These are phyloP conservation scores for Croton setiger DNA, from an alignment of 441 rosid species.

Conservation along the genomic window DNA sequence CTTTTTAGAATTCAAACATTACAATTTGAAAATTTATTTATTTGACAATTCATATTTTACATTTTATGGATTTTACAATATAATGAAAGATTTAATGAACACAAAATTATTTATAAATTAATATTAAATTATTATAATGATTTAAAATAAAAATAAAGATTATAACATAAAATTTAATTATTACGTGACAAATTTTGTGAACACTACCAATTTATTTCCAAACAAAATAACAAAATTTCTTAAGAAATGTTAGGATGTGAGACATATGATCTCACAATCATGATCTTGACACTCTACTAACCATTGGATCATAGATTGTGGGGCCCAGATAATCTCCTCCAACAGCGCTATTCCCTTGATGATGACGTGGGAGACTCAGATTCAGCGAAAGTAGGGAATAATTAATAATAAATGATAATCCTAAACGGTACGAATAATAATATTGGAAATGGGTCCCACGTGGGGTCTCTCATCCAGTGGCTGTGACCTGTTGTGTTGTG, in stretches of 20 bases:
- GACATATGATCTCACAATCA: not conserved
- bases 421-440: not conserved
- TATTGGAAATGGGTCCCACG: constrained; percentile 2
- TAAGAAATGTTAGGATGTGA: too few species aligned
- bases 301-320: not conserved
- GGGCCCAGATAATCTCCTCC: not conserved
- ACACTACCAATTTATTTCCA: too few species aligned
- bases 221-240: not conserved
- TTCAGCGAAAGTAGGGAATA: not conserved
- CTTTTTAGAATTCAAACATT: too few species aligned
- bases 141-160: too few species aligned
- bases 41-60: too few species aligned
- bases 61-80: too few species aligned
- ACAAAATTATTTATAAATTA: too few species aligned
- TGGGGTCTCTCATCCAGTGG: not conserved
- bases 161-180: too few species aligned
- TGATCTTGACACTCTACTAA: constrained; percentile 1
- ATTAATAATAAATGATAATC: not conserved
- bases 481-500: constrained; percentile 13
- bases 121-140: too few species aligned
- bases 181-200: too few species aligned
- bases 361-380: not conserved
- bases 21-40: too few species aligned
- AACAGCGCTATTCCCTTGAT: not conserved
- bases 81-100: too few species aligned